A percentile compares a stretch with the other conserved stretches of the same genome.
These are phyloP conservation scores for Clathrus columnatus DNA, from an alignment of 768 basidiomycete species.

Conservation along the genomic window DNA sequence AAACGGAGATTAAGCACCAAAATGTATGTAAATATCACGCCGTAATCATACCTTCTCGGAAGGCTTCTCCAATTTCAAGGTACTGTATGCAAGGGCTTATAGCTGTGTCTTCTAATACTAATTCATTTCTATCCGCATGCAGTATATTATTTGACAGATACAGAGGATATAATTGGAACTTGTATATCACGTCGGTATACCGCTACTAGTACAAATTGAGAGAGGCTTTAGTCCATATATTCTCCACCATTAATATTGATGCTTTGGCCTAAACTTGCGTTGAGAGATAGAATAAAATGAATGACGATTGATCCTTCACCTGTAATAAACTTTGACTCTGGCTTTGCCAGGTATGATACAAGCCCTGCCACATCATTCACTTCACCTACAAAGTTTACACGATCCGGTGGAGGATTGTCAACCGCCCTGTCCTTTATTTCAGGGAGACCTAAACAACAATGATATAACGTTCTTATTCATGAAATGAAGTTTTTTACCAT, in stretches of 20 bases:
- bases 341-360: constrained; percentile 18
- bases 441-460: background rate
- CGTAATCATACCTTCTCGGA: too few relatives aligned
- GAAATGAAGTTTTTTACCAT: background rate
- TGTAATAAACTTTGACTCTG: constrained; percentile 17
- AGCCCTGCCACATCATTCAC: constrained; percentile 16
- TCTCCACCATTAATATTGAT: constrained; percentile 1
- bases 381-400: background rate
- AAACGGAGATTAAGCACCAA: too few relatives aligned
- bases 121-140: too few relatives aligned
- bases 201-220: too few relatives aligned
- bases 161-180: too few relatives aligned
- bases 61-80: too few relatives aligned
- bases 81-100: too few relatives aligned
- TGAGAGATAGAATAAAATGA: background rate
- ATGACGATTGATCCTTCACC: constrained; percentile 13
- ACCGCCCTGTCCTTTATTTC: background rate
- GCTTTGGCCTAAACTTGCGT: background rate
- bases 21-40: too few relatives aligned
- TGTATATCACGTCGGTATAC: too few relatives aligned
- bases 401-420: background rate
- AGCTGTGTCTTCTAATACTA: too few relatives aligned
- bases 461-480: background rate
- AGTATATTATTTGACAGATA: too few relatives aligned
- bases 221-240: background rate